These are phyloP conservation scores for Paratrimastix pyriformis DNA, from an alignment of 78 protist species.

Conservation along the genomic window DNA sequence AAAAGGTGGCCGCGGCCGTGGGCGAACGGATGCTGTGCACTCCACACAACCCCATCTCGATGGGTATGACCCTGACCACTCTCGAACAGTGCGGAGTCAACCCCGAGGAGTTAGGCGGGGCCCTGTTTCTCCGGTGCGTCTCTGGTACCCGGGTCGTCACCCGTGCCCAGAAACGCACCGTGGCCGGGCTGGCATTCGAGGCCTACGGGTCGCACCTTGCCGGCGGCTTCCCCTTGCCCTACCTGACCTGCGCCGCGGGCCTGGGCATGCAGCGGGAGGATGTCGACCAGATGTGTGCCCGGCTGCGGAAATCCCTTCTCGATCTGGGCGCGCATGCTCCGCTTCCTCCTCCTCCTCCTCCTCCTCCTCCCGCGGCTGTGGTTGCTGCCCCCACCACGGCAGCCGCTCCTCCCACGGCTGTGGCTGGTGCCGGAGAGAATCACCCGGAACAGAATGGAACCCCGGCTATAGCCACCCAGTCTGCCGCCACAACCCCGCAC, in stretches of 20 bases:
- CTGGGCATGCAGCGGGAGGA: constrained; percentile 11
- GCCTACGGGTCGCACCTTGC: constrained; percentile 4
- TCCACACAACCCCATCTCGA: constrained; percentile 51
- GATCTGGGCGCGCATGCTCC: too few relatives aligned
- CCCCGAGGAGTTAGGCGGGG: constrained; percentile 48
- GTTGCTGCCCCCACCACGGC: too few relatives aligned
- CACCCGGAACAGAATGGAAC: too few relatives aligned
- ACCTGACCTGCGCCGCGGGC: constrained; percentile 25
- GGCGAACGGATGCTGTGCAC: constrained; percentile 59
- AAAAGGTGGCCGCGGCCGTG: constrained; percentile 25
- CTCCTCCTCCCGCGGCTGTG: too few relatives aligned
- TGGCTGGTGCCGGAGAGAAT: too few relatives aligned
- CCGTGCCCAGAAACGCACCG: not conserved
- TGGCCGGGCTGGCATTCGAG: not conserved
- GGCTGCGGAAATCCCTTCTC: too few relatives aligned
- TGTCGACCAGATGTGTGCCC: not conserved
- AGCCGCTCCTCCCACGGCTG: too few relatives aligned
- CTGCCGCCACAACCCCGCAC: too few relatives aligned
- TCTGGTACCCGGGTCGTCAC: constrained; percentile 64
- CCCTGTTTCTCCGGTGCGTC: constrained; percentile 59
- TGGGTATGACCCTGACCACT: constrained; percentile 32
- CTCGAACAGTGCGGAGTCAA: not conserved
- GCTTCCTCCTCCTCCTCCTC: too few relatives aligned
- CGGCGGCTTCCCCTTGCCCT: constrained; percentile 12
- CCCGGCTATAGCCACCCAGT: too few relatives aligned